phyloP scores from a whole-genome alignment of 2,329 filamentous ascomycete genomes.

The Colletotrichum plurivorum region DNA sequence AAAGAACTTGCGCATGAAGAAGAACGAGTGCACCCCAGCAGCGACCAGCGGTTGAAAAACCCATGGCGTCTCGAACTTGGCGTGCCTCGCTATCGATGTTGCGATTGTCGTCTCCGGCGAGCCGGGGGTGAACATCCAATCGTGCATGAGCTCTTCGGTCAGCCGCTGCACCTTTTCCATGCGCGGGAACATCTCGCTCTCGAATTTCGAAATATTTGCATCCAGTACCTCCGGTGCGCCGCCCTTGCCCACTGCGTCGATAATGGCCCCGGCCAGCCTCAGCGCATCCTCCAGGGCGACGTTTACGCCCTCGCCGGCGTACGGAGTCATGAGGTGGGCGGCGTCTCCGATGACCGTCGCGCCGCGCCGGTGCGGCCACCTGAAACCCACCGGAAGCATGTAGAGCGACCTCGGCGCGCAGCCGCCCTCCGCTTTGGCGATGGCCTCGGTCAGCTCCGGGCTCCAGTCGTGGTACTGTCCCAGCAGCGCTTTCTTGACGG shows the following conservation, averaged over 20 bases:
- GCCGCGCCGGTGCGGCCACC: slow-evolving; percentile 63
- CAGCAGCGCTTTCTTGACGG: slow-evolving; percentile 56
- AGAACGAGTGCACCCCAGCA: slow-evolving; percentile 47
- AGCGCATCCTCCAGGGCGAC: slow-evolving; percentile 68
- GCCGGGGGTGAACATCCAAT: slow-evolving; percentile 63
- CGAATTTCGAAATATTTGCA: slow-evolving; percentile 51
- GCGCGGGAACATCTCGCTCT: slow-evolving; percentile 56
- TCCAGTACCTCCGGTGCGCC: slow-evolving; percentile 48
- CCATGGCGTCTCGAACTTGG: slow-evolving; percentile 49
- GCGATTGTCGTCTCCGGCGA: slow-evolving; percentile 60
- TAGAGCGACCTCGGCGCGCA: slow-evolving; percentile 63
- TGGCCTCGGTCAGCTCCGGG: slow-evolving; percentile 56
- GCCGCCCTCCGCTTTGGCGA: slow-evolving; percentile 56
- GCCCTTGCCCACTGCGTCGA: slow-evolving; percentile 44
- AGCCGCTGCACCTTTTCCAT: slow-evolving; percentile 55
- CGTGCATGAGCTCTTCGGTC: slow-evolving; percentile 60
- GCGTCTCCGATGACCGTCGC: slow-evolving; percentile 72
- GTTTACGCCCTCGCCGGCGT: slow-evolving; percentile 73
- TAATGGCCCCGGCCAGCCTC: slow-evolving; percentile 61
- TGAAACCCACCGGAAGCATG: slow-evolving; percentile 64
- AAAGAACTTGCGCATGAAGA: slow-evolving; percentile 43
- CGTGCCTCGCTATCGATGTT: slow-evolving; percentile 49
- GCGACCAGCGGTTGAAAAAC: slow-evolving; percentile 49
- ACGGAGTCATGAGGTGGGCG: slow-evolving; percentile 72
- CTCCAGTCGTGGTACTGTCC: slow-evolving; percentile 57